Evolutionary conservation across 768 basidiomycete genomes (phyloP), one percentile per base, ranked within the genome.

Genomic region (Collybia mongolica): DNA sequence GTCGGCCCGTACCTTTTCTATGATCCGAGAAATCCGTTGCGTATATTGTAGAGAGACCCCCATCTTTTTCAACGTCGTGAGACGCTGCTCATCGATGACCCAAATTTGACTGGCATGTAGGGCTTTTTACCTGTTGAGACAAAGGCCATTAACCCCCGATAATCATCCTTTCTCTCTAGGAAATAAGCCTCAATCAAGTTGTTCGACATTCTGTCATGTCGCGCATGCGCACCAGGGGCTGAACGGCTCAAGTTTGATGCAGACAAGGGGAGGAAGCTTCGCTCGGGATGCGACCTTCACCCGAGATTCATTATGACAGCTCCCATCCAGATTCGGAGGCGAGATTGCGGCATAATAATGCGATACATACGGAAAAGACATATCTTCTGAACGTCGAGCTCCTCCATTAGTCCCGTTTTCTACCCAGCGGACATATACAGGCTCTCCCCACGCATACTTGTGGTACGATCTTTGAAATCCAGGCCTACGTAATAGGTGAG

Each of bases 401-500:
- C 57, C 60, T 59, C 59, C 59, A 55, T 60, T 54, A 57, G 57
- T 56, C 51, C 37, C 32, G 3, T 6, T 15, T 42, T 44, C 45
- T 23, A 39, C 42, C 49, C 22, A 39, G 39, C 15, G 5, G 28
- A 43, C 49, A 38, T 47, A 37, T 36, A 45, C 26, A 44, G 46
- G 17, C 45, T 42, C 40, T 48, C 49, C 35, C 49, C 20, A n/a
- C 11, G 39, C 26, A 12, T 17, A 46, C 17, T 7, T 32, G 32
- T 32, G 32, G 32, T 32, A 32, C 32, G 32, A 32, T 32, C 32
- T 32, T 32, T 32, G 32, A 32, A 32, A 32, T 46, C 32, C 29
- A 40, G 45, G 15, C 38, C 46, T 54, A 65, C 62, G 62, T 64
- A 64, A 65, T 62, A 49, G 55, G 59, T 19, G 52, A 51, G 41